phyloP scores from a whole-genome alignment of 768 basidiomycete genomes.

The Hericium rajendrae region DNA sequence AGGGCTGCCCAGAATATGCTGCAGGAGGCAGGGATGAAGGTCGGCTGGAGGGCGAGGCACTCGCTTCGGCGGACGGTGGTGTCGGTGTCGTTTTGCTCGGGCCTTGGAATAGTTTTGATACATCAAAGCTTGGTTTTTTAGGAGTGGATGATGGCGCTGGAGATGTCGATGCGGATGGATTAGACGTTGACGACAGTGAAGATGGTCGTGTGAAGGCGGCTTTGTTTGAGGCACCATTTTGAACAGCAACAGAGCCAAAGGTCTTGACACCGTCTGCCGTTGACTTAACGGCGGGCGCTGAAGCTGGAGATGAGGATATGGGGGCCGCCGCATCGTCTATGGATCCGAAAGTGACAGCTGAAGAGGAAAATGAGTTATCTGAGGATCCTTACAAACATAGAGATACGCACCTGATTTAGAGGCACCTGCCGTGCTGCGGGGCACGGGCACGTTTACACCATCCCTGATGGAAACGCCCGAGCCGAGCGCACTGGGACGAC shows the following conservation, averaged over 20 bases:
- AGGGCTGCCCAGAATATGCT: conserved; percentile 16
- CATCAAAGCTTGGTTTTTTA: conserved; percentile 36
- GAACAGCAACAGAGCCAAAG: conserved; percentile 62
- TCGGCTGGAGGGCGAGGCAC: conserved; percentile 33
- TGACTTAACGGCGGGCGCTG: conserved; percentile 46
- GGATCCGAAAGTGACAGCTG: conserved; percentile 80
- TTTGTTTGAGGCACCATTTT: conserved; percentile 28
- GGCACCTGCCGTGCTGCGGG: conserved; percentile 42
- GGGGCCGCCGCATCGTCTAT: conserved; percentile 73
- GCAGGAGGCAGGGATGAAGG: conserved; percentile 45
- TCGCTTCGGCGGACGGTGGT: not conserved
- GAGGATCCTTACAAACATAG: not conserved
- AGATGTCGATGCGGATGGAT: conserved; percentile 14
- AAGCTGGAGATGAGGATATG: conserved; percentile 77
- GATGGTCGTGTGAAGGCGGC: conserved; percentile 11
- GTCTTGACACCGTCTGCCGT: conserved; percentile 61
- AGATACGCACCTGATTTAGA: conserved; percentile 51
- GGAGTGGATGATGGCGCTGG: conserved; percentile 18
- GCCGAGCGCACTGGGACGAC: conserved; percentile 68
- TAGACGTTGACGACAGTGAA: conserved; percentile 23
- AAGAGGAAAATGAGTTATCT: conserved; percentile 24
- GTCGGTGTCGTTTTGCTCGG: conserved; percentile 19
- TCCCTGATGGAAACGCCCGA: conserved; percentile 69
- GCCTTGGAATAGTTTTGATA: conserved; percentile 54
- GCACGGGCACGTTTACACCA: conserved; percentile 58